These are phyloP conservation scores for Neostapfia colusana DNA, from an alignment of 176 grass and related monocot genomes.

Conservation along the genomic window DNA sequence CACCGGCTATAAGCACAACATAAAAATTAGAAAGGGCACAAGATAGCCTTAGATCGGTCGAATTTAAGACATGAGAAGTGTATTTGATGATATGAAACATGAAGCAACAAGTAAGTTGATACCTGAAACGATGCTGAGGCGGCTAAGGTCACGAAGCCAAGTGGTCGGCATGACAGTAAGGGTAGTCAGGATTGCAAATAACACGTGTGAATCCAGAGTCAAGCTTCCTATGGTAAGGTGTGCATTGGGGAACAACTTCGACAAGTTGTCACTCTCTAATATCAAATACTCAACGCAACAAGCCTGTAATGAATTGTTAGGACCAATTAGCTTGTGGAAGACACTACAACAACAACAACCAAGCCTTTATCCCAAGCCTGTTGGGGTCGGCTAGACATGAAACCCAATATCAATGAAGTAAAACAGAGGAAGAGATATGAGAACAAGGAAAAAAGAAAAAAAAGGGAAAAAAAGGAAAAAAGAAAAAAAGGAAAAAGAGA, in stretches of 20 bases:
- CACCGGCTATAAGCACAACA: conserved; percentile 57
- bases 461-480: too few species aligned
- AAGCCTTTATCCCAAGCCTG: too few species aligned
- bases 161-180: conserved; percentile 86
- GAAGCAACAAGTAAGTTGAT: neutral
- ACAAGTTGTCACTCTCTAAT: conserved; percentile 88
- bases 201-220: conserved; percentile 55
- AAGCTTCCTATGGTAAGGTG: conserved; percentile 63
- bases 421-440: too few species aligned
- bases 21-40: neutral
- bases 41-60: neutral
- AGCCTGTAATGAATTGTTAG: conserved; percentile 50
- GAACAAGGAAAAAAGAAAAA: too few species aligned
- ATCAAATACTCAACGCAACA: conserved; percentile 98
- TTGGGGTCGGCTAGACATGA: too few species aligned
- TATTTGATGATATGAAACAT: neutral
- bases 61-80: neutral
- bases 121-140: conserved; percentile 92
- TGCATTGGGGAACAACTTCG: conserved; percentile 75
- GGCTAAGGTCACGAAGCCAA: conserved; percentile 83
- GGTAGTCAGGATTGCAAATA: conserved; percentile 79
- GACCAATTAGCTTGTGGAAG: neutral
- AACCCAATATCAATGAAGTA: too few species aligned
- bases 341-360: too few species aligned
- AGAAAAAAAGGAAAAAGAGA: too few species aligned